A percentile compares a stretch with the other conserved stretches of the same genome.
phyloP scores from a whole-genome alignment of 176 grass and related monocot species.

The Avena eriantha region DNA sequence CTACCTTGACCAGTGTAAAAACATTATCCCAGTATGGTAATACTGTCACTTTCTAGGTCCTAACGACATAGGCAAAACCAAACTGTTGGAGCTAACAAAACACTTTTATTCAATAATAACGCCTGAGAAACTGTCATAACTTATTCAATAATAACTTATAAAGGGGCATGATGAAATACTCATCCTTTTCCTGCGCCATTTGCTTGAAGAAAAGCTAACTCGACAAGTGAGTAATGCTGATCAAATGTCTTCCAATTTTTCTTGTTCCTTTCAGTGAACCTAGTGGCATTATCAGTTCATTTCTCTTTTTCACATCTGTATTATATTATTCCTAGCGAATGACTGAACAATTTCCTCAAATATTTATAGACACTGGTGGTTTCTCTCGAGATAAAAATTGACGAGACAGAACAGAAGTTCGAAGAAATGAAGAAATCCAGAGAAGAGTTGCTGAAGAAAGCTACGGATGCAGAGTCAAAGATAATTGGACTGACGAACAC shows the following conservation, averaged over 20 bases:
- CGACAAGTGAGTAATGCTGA: conserved; percentile 1
- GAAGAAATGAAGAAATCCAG: conserved; percentile 81
- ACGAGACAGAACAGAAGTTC: conserved; percentile 87
- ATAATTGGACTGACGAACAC: conserved; percentile 79
- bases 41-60: conserved; percentile 3
- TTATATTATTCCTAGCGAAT: conserved; percentile 10
- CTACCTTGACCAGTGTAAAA: conserved; percentile 29
- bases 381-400: conserved; percentile 86
- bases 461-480: conserved; percentile 68
- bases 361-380: conserved; percentile 65
- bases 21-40: conserved; percentile 10
- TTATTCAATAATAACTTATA: conserved; percentile 12
- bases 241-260: conserved; percentile 1
- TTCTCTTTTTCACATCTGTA: conserved; percentile 23
- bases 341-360: conserved; percentile 38
- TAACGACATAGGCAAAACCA: conserved; percentile 19
- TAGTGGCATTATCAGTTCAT: conserved; percentile 35
- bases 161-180: conserved; percentile 27
- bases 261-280: conserved; percentile 1
- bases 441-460: conserved; percentile 75
- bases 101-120: background rate
- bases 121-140: conserved; percentile 7
- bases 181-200: conserved; percentile 4
- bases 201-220: conserved; percentile 31
- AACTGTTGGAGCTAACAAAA: conserved; percentile 26